Evolutionary conservation across 108 stramenopile species (phyloP).

Genomic region (Nitzschia palea): DNA sequence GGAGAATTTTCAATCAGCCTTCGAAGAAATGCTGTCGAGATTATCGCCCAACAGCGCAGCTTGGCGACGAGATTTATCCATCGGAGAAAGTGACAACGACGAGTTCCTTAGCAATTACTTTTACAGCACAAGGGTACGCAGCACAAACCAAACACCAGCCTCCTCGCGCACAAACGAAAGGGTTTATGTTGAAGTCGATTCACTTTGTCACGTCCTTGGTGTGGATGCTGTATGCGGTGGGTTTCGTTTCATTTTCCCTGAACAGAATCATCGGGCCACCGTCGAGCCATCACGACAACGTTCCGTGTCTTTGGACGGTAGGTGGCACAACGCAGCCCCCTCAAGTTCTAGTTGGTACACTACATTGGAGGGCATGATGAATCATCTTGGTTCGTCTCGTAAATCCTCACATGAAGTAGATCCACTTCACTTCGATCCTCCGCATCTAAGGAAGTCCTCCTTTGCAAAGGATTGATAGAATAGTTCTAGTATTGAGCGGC

Average conservation of each 20-base stretch:
- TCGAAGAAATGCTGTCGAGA: slow-evolving; percentile 18
- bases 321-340: not conserved
- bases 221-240: slow-evolving; percentile 16
- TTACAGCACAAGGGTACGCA: slow-evolving; percentile 11
- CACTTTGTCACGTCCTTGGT: slow-evolving; percentile 17
- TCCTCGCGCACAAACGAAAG: not conserved
- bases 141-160: not conserved
- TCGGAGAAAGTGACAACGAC: slow-evolving; percentile 15
- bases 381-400: too few relatives aligned
- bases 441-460: too few relatives aligned
- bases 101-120: slow-evolving; percentile 38
- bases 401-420: too few relatives aligned
- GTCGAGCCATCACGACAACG: not conserved
- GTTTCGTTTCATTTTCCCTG: slow-evolving; percentile 12
- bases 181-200: slow-evolving; percentile 8
- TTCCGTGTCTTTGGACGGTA: slow-evolving; percentile 2
- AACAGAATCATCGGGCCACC: not conserved
- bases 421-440: too few relatives aligned
- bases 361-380: too few relatives aligned
- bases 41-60: slow-evolving; percentile 1
- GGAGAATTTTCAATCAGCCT: slow-evolving; percentile 19
- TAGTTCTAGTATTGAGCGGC: too few relatives aligned
- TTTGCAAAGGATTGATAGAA: too few relatives aligned
- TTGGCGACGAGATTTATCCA: not conserved
- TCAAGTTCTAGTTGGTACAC: too few relatives aligned